These are phyloP conservation scores for Funneliformis geosporum DNA, from an alignment of 192 early-diverging fungal genomes.

Conservation along the genomic window DNA sequence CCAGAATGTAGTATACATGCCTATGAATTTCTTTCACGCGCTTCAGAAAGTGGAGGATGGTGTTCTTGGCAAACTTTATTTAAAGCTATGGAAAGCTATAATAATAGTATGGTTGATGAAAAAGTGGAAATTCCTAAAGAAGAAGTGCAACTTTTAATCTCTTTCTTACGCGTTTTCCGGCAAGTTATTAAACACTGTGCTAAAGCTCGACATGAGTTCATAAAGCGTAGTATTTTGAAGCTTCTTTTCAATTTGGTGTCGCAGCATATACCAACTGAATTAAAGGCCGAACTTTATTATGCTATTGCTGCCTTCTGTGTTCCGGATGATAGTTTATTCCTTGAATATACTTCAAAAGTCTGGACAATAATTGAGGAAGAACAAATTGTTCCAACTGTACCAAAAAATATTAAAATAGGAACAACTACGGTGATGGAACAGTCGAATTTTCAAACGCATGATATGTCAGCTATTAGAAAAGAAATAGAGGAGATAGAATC, in stretches of 20 bases:
- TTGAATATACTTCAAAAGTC: slow-evolving; percentile 64
- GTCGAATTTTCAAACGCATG: slow-evolving; percentile 11
- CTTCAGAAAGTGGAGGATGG: slow-evolving; percentile 45
- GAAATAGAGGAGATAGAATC: slow-evolving; percentile 85
- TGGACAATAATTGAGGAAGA: slow-evolving; percentile 81
- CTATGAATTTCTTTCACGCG: slow-evolving; percentile 45
- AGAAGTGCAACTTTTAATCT: slow-evolving; percentile 71
- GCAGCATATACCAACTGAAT: slow-evolving; percentile 69
- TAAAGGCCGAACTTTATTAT: slow-evolving; percentile 81
- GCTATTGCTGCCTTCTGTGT: slow-evolving; percentile 82
- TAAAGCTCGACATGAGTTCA: slow-evolving; percentile 67
- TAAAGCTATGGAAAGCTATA: slow-evolving; percentile 71
- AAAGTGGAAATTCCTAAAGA: slow-evolving; percentile 65
- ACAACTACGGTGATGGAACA: slow-evolving; percentile 23
- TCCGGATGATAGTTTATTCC: slow-evolving; percentile 46
- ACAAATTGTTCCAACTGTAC: slow-evolving; percentile 33
- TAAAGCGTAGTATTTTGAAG: slow-evolving; percentile 66
- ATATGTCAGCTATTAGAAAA: slow-evolving; percentile 58
- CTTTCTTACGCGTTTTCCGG: slow-evolving; percentile 75
- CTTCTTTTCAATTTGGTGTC: slow-evolving; percentile 82
- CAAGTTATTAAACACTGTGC: slow-evolving; percentile 79
- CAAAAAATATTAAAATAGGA: slow-evolving; percentile 26
- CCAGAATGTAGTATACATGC: slow-evolving; percentile 51
- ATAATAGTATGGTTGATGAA: slow-evolving; percentile 49
- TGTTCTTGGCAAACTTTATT: slow-evolving; percentile 84